Conservation (phyloP, 371 early-diverging fungal species). For the Syncephalastrum contaminatum region DNA sequence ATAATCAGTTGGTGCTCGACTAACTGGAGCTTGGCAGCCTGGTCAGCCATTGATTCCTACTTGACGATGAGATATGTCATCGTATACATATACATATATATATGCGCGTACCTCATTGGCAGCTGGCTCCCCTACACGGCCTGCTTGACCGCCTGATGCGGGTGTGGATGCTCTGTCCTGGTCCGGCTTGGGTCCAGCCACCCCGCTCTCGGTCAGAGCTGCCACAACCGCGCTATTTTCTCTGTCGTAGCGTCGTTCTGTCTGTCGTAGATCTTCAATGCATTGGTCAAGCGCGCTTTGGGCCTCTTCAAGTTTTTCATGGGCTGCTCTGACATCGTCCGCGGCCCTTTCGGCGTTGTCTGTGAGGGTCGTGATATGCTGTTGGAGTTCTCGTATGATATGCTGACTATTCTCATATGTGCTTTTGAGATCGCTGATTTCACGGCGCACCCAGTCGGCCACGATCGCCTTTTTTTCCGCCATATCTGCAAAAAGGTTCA, state of each 20-base stretch:
- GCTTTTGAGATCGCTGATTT: constrained; percentile 24
- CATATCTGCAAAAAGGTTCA: neutral
- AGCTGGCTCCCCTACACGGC: too few relatives aligned
- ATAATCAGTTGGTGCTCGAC: constrained; percentile 49
- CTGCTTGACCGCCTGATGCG: neutral
- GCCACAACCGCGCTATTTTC: constrained; percentile 30
- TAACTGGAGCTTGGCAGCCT: constrained; percentile 26
- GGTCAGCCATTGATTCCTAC: constrained; percentile 14
- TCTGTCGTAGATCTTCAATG: constrained; percentile 16
- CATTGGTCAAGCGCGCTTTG: constrained; percentile 27
- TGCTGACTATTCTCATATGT: constrained; percentile 21
- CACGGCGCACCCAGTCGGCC: constrained; percentile 28
- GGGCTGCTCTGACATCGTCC: constrained; percentile 11
- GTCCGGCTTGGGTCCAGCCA: constrained; percentile 9
- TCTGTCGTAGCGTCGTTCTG: constrained; percentile 37
- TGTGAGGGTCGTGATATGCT: constrained; percentile 10
- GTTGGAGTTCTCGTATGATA: constrained; percentile 20
- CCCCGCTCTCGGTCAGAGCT: constrained; percentile 21
- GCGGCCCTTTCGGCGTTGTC: constrained; percentile 13
- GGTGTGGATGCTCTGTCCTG: neutral
- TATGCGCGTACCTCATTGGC: too few relatives aligned
- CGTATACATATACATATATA: neutral
- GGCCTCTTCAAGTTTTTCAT: constrained; percentile 17
- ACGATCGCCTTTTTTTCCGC: constrained; percentile 3
- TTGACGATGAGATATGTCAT: constrained; percentile 1